A percentile compares a stretch with the other conserved stretches of the same genome.
Conservation (phyloP, 305 asterid genomes). For the Fraxinus ornus region DNA sequence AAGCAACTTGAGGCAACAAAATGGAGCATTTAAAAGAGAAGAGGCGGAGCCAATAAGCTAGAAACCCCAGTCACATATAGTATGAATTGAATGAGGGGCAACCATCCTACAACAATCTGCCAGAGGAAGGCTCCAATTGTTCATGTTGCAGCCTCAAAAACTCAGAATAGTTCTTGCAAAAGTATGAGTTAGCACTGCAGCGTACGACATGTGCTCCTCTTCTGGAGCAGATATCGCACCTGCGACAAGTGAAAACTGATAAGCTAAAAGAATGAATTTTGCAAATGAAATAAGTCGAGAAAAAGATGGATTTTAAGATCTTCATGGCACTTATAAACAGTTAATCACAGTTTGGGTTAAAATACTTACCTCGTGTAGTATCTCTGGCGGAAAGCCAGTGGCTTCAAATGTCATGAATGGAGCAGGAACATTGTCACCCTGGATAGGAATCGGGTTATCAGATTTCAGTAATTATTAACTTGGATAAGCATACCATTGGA, state of each 20-base stretch:
- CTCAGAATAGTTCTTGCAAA: constrained; percentile 74
- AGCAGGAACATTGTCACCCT: constrained; percentile 93
- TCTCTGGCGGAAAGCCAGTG: constrained; percentile 85
- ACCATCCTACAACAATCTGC: constrained; percentile 83
- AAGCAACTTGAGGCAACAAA: constrained; percentile 94
- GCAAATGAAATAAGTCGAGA: constrained; percentile 23
- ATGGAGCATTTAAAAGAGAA: constrained; percentile 81
- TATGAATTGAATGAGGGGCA: constrained; percentile 68
- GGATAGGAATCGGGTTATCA: constrained; percentile 26
- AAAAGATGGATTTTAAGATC: constrained; percentile 16
- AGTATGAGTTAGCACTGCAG: constrained; percentile 94
- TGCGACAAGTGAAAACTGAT: constrained; percentile 90
- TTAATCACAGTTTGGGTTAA: constrained; percentile 19
- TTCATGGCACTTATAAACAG: constrained; percentile 13
- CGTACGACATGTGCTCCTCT: constrained; percentile 99
- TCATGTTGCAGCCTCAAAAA: constrained; percentile 96
- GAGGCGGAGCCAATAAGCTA: constrained; percentile 84
- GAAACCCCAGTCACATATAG: constrained; percentile 78
- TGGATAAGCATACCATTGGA: not conserved
- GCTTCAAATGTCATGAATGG: constrained; percentile 93
- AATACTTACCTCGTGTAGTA: constrained; percentile 80
- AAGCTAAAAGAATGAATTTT: constrained; percentile 56
- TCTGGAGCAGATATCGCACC: constrained; percentile 99
- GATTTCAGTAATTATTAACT: constrained; percentile 11
- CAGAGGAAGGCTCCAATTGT: constrained; percentile 84